Conservation (phyloP, 2,329 filamentous ascomycete genomes). For the Fusarium caatingaense region DNA sequence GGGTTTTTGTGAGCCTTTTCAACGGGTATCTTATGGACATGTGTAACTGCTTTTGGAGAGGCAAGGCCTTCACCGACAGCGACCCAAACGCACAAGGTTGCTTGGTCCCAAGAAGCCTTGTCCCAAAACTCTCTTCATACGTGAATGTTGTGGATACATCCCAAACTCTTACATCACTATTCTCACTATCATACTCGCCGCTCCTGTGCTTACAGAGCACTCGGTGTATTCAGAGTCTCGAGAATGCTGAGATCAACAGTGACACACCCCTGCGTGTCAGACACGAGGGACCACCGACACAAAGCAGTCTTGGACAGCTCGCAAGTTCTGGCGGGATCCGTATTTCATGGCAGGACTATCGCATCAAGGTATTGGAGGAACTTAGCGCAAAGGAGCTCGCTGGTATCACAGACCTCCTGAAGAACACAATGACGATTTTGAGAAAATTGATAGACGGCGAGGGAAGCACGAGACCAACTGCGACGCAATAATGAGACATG, state of each 20-base stretch:
- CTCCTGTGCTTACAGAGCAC: slow-evolving; percentile 67
- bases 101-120: slow-evolving; percentile 58
- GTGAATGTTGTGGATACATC: slow-evolving; percentile 60
- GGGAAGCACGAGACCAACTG: slow-evolving; percentile 36
- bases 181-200: slow-evolving; percentile 70
- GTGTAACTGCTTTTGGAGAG: slow-evolving; percentile 85
- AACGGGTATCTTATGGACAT: slow-evolving; percentile 90
- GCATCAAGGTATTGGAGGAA: slow-evolving; percentile 76
- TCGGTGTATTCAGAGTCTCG: slow-evolving; percentile 64
- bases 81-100: slow-evolving; percentile 73
- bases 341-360: slow-evolving; percentile 79
- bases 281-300: slow-evolving; percentile 77
- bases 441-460: slow-evolving; percentile 60
- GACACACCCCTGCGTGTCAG: slow-evolving; percentile 57
- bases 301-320: slow-evolving; percentile 71
- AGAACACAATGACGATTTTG: slow-evolving; percentile 82
- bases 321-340: slow-evolving; percentile 72
- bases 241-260: slow-evolving; percentile 63
- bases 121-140: slow-evolving; percentile 61
- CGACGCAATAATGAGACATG: slow-evolving; percentile 14
- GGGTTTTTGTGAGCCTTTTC: slow-evolving; percentile 74
- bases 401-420: slow-evolving; percentile 79
- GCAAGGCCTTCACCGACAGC: slow-evolving; percentile 72
- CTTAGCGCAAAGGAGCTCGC: slow-evolving; percentile 71
- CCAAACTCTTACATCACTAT: slow-evolving; percentile 61